phyloP scores from a whole-genome alignment of 2,329 filamentous ascomycete species.

The Bipolaris oryzae region DNA sequence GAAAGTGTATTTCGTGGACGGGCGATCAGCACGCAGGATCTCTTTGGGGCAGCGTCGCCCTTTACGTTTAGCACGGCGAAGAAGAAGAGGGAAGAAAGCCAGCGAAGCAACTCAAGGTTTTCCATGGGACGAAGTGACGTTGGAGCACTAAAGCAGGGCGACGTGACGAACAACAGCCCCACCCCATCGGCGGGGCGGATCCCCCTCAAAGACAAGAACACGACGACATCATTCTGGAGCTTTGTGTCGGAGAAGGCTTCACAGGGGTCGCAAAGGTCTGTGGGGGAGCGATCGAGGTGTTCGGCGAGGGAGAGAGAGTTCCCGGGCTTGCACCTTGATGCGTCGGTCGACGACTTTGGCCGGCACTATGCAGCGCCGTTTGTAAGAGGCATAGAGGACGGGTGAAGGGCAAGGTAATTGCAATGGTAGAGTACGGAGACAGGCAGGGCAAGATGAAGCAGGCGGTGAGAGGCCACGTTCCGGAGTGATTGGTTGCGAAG shows the following conservation, averaged over 20 bases:
- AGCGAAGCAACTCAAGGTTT: slow-evolving; percentile 32
- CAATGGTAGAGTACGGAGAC: slow-evolving; percentile 17
- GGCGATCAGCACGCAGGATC: slow-evolving; percentile 52
- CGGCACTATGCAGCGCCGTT: slow-evolving; percentile 38
- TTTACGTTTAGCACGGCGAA: slow-evolving; percentile 52
- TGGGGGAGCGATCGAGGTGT: slow-evolving; percentile 12
- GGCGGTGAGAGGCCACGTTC: slow-evolving; percentile 47
- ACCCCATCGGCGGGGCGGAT: slow-evolving; percentile 28
- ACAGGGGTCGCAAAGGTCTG: slow-evolving; percentile 20
- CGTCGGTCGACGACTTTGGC: slow-evolving; percentile 31
- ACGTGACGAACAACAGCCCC: slow-evolving; percentile 27
- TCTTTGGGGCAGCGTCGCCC: slow-evolving; percentile 51
- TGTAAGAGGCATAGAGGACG: slow-evolving; percentile 29
- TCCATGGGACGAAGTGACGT: slow-evolving; percentile 24
- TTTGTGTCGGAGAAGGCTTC: slow-evolving; percentile 31
- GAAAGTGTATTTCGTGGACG: slow-evolving; percentile 20
- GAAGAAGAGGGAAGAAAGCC: slow-evolving; percentile 35
- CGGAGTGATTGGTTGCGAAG: slow-evolving; percentile 44
- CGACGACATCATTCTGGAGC: slow-evolving; percentile 19
- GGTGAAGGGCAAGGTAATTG: slow-evolving; percentile 13
- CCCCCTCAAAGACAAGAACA: slow-evolving; percentile 39
- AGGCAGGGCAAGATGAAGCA: slow-evolving; percentile 22
- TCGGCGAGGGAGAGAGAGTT: slow-evolving; percentile 23
- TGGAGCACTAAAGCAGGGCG: slow-evolving; percentile 9
- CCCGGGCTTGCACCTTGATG: slow-evolving; percentile 29